Conservation (phyloP, 2,329 filamentous ascomycete genomes). For the Fusarium foetens region DNA sequence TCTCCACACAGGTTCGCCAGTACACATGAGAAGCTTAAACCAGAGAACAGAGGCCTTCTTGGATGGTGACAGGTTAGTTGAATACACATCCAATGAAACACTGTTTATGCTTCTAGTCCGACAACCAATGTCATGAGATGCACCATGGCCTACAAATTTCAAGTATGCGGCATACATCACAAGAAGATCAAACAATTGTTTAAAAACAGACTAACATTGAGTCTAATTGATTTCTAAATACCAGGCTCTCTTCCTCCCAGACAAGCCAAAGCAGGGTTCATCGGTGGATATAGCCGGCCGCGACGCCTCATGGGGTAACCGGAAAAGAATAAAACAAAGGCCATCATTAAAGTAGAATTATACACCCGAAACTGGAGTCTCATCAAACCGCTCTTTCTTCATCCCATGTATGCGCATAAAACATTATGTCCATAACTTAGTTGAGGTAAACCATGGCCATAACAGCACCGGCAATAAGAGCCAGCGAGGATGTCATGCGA, state of each 20-base stretch:
- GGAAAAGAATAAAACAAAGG: slow-evolving; percentile 43
- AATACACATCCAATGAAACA: not conserved
- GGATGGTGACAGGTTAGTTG: not conserved
- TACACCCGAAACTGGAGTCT: slow-evolving; percentile 41
- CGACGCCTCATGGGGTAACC: slow-evolving; percentile 44
- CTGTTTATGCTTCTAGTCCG: not conserved
- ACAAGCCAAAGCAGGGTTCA: slow-evolving; percentile 35
- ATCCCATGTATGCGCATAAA: slow-evolving; percentile 24
- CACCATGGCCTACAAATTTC: fast-evolving
- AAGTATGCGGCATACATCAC: not conserved
- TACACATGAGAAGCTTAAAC: not conserved
- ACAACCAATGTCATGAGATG: not conserved
- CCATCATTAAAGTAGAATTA: slow-evolving; percentile 44
- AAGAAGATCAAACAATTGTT: not conserved
- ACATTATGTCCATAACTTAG: slow-evolving; percentile 42
- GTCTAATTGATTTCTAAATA: slow-evolving; percentile 43
- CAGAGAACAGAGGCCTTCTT: not conserved
- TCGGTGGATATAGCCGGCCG: slow-evolving; percentile 38
- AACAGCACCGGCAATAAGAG: slow-evolving; percentile 48
- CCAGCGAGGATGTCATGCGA: slow-evolving; percentile 47
- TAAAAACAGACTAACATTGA: slow-evolving; percentile 28
- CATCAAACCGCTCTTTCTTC: slow-evolving; percentile 40
- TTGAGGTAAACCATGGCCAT: slow-evolving; percentile 50
- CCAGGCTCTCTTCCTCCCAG: slow-evolving; percentile 36
- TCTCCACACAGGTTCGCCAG: slow-evolving; percentile 21